Base-by-base conservation (phyloP, 1,284 basidiomycete species). In the Stereum hirsutum region DNA sequence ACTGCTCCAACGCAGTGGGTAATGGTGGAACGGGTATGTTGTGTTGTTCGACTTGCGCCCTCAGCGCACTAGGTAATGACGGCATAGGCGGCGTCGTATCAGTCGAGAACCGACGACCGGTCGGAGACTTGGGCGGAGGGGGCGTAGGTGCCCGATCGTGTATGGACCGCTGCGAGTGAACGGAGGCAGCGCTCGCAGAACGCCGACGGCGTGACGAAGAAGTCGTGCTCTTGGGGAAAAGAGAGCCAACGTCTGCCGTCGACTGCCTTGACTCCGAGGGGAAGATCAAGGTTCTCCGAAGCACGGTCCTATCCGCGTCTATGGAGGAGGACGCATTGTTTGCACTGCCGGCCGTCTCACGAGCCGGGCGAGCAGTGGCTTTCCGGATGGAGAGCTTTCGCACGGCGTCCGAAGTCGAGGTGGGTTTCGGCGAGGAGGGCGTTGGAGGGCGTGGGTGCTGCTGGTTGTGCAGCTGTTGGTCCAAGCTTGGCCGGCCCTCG, bases 141-240 rank as follows among this genome's bases (percentile, higher is more conserved):
- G 85, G 86, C 2, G 86, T 89, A 15, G 86, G 86, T n/a, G 67
- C 80, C 42, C 86, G 80, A 51, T 89, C 85, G 51, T 84, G 81
- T 19, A 89, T 66, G 25, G 86, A 87, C 42, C 78, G 76, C 52
- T 62, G 73, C 3, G 79, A 81, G 25, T 64, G 60, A 28, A 62
- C 57, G 25, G 74, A 75, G 15, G 68, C 65, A 12, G 69, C 67
- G 51, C 84, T 82, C 12, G 68, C 66, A 44, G 81, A 70, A 25
- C 76, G 75, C 34, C 76, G 76, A 39, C 75, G 62, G 14, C 57
- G 54, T 17, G 58, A 58, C 37, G 53, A 59, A 17, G 79, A 72
- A 30, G 68, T 68, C 53, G 79, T 84, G 46, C 75, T 71, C 54
- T 72, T 32, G 14, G 65, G 41, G 75, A 56, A 21, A 69, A 61